Evolutionary conservation across 805 yeast species (phyloP), one percentile per base, ranked within the genome.

Genomic region (Pichia phayaonensis): DNA sequence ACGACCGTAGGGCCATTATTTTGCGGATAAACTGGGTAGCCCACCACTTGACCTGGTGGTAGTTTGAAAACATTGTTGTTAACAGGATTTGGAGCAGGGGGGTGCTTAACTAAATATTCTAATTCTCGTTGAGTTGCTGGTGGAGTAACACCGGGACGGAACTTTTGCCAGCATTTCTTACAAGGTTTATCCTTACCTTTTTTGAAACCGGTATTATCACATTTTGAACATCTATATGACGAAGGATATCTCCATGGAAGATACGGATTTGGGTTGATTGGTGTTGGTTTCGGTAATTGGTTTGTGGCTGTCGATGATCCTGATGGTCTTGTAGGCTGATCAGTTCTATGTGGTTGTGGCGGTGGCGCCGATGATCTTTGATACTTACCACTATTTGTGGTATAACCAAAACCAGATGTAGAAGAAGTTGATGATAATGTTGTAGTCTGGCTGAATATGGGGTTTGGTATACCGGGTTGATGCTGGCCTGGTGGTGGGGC

Each of bases 191-290:
- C 86, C 57, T 80, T 81, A 60, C 77, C 81, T 23, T 67, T 42
- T 59, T 77, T 74, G 61, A 71, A 73, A 2, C 95, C 95, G 0
- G 90, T 84, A 61, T 88, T 88, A 49, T 74, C 70, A 68, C 96
- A 88, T 59, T 83, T 84, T 10, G 69, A 65, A 61, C 96, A 88
- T 50, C 69, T 67, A 60, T 70, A 83, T 3, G 80, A 74, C 2
- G 46, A 26, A 0, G 95, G 95, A 58, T 85, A 88, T 45, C 64
- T 63, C 79, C 86, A 84, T 0, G 90, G 86, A 8, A 82, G 68
- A 1, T 63, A 54, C 2, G 73, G 71, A 53, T 76, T 75, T 39
- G 79, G 57, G 29, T 54, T 52, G 18, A 45, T 46, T 16, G 54
- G 54, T 5, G 57, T 50, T 20, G 57, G 49, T 22, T 51, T 49